phyloP scores from a whole-genome alignment of 148 eudicot species.

The Silene latifolia region DNA sequence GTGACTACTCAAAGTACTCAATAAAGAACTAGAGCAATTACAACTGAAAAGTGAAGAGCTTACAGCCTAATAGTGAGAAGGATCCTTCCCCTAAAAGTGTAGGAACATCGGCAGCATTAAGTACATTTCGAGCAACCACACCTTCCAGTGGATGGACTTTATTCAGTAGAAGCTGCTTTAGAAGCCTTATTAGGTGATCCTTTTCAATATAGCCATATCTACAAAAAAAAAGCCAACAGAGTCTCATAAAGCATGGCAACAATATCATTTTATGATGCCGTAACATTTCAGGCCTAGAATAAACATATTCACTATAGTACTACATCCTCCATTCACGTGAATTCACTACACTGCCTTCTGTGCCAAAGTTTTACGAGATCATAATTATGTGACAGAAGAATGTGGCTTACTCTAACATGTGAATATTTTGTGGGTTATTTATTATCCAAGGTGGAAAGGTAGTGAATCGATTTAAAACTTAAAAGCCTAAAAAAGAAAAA shows the following conservation, averaged over 20 bases:
- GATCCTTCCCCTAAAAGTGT: conserved; percentile 88
- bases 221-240: conserved; percentile 19
- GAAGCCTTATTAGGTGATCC: conserved; percentile 87
- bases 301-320: neutral
- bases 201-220: conserved; percentile 84
- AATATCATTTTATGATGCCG: neutral
- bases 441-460: neutral
- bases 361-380: neutral
- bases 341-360: neutral
- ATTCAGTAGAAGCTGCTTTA: conserved; percentile 63
- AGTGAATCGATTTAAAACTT: neutral
- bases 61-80: conserved; percentile 79
- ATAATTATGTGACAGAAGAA: neutral
- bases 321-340: neutral
- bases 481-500: neutral
- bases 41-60: conserved; percentile 22
- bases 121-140: conserved; percentile 41
- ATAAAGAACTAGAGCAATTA: conserved; percentile 3
- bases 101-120: conserved; percentile 83
- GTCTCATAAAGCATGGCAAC: neutral
- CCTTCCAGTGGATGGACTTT: conserved; percentile 43
- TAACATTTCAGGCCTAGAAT: neutral
- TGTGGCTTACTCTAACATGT: neutral
- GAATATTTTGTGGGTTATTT: neutral
- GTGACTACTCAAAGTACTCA: conserved; percentile 7